Evolutionary conservation across 768 basidiomycete species (phyloP), one percentile per base, ranked within the genome.

Genomic region (Udeniomyces megalosporus): DNA sequence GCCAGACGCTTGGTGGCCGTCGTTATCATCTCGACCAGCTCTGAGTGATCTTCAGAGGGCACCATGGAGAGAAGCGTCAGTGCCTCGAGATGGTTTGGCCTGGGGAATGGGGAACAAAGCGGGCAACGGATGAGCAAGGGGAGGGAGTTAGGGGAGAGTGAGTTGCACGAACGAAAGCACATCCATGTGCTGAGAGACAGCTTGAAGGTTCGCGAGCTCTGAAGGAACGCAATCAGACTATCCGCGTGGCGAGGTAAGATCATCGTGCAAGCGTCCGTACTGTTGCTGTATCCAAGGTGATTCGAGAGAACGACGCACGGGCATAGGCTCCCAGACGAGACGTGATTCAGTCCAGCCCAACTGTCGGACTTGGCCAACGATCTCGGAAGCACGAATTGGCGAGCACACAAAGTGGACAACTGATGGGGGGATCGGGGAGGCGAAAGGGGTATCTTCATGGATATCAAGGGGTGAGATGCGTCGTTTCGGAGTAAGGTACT

Each of bases 321-420:
- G 78, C 49, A 75, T 75, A 4, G 89, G 85, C 8, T 74, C 68
- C 86, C 88, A 89, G 11, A 69, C 77, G 3, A 60, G 51, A 17
- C 56, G 47, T 17, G 38, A 34, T 1, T 75, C 44, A 1, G 60
- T n/a, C 24, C 67, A 63, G n/a, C 58, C 70, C 12, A 80, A 72
- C 54, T 76, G 70, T 3, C 75, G 70, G 14, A 85, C 77, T 71
- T 91, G 84, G 38, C 79, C 77, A 65, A 86, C 75, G 61, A 92
- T 84, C 4, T 75, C 75, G 15, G 76, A 71, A 4, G 87, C 86
- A 47, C 90, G 80, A 1, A 76, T 70, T 0, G 90, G 88, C 3
- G 88, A 88, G 70, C 88, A 92, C 24, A 90, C 82, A 68, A 89
- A 89, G 72, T 95, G 90, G 47, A 93, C 69, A 22, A 77, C 77